Base-by-base conservation (phyloP, 225 moss, liverwort and hornwort species). In the Climacium dendroides region DNA sequence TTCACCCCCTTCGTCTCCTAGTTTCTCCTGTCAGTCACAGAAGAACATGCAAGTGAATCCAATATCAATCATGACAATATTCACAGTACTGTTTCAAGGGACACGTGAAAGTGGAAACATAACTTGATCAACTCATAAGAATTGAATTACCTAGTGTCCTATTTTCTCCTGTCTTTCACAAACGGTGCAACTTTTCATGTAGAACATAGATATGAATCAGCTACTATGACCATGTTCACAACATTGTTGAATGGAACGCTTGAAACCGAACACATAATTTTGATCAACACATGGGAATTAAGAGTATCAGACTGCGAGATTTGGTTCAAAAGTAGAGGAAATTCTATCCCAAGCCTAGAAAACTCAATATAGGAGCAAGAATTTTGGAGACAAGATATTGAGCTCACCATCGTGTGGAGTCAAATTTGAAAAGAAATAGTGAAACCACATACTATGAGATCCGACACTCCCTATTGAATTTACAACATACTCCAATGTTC, bases 11-110 rank as follows among this genome's bases (percentile, higher is more conserved):
- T 74, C 89, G n/a, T 67, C 52, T 28, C 95, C 94, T 65, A 94
- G 89, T 75, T 92, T 98, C 79, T 93, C 92, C 98, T 98, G 97
- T 61, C 75, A 85, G 11, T 74, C 60, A 47, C 73, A 59, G 47
- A 65, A 73, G 71, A 88, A 34, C 63, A 60, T 55, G 85, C 37
- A 84, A 28, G 24, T 53, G 59, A 84, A 83, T 78, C 6, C 61
- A 43, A 25, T 23, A 43, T 25, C 7, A 23, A 64, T 24, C 39
- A 39, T 29, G 16, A 65, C 35, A 24, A 64, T 18, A 29, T 54
- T 59, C 34, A 69, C 13, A 69, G 15, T 23, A 39, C 58, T 57
- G 37, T 79, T 13, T 32, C 53, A 74, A n/a, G 11, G n/a, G 43
- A 77, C 17, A 65, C n/a, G 28, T 59, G 23, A 80, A 61, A 80